A percentile compares a stretch with the other conserved stretches of the same genome.
These are phyloP conservation scores for Kingdonia uniflora DNA, from an alignment of 164 flowering plant species.

Conservation along the genomic window DNA sequence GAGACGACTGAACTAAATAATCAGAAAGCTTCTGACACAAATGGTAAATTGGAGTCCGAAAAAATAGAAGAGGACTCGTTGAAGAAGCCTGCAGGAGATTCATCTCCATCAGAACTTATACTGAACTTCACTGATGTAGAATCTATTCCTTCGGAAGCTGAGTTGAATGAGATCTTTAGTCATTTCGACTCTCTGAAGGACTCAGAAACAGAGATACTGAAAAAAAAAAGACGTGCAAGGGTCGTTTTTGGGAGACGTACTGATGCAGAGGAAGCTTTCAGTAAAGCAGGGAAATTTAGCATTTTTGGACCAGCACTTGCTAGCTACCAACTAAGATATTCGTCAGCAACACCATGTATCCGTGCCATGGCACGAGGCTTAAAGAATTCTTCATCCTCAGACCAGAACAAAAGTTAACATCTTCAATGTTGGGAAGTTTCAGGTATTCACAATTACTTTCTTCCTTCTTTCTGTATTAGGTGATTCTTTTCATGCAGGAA, in stretches of 20 bases:
- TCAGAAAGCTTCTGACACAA: constrained; percentile 1
- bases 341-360: constrained; percentile 18
- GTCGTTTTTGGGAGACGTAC: constrained; percentile 53
- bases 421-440: constrained; percentile 2
- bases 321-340: constrained; percentile 55
- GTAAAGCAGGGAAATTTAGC: constrained; percentile 76
- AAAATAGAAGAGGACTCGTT: constrained; percentile 6
- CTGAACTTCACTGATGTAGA: constrained; percentile 47
- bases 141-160: constrained; percentile 50
- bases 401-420: constrained; percentile 13
- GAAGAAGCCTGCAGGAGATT: constrained; percentile 21
- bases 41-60: too few relatives aligned
- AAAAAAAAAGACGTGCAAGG: constrained; percentile 49
- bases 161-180: constrained; percentile 55
- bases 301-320: constrained; percentile 79
- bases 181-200: constrained; percentile 53
- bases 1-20: constrained; percentile 15
- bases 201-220: constrained; percentile 54
- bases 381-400: constrained; percentile 13
- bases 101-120: constrained; percentile 47
- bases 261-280: constrained; percentile 85
- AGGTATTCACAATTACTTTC: constrained; percentile 2
- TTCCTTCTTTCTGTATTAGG: not conserved
- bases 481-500: too few relatives aligned
- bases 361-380: constrained; percentile 16